Conservation (phyloP, 2,329 filamentous ascomycete genomes). For the Rutstroemia sp. region DNA sequence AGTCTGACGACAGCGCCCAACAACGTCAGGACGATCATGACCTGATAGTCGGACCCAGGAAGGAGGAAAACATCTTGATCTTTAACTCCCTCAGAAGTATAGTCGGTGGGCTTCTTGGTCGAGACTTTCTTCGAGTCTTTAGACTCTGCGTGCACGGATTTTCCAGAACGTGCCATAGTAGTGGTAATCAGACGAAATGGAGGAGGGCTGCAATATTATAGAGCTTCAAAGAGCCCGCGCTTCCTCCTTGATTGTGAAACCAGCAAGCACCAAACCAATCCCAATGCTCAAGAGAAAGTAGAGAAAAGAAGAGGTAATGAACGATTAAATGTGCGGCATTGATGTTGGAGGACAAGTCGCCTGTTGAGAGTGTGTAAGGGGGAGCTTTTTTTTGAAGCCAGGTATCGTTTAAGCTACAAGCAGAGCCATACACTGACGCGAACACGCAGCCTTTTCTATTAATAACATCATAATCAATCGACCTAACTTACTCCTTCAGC, state of each 20-base stretch:
- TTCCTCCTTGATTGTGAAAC: conserved; percentile 15
- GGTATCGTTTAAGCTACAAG: not conserved
- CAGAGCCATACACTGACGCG: not conserved
- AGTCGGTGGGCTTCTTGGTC: conserved; percentile 40
- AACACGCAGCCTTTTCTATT: conserved; percentile 7
- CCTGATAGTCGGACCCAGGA: conserved; percentile 73
- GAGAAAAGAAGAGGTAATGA: conserved; percentile 20
- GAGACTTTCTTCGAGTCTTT: conserved; percentile 14
- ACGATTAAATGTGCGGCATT: conserved; percentile 24
- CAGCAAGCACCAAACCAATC: conserved; percentile 9
- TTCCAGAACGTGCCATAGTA: conserved; percentile 22
- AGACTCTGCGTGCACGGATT: conserved; percentile 14
- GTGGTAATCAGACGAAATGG: conserved; percentile 10
- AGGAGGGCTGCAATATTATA: conserved; percentile 14
- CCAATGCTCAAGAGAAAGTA: conserved; percentile 21
- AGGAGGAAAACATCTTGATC: conserved; percentile 92
- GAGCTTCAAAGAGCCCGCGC: conserved; percentile 17
- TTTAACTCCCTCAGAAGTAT: conserved; percentile 70
- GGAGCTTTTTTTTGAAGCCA: conserved; percentile 7
- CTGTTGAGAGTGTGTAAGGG: conserved; percentile 8
- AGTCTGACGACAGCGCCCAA: conserved; percentile 74
- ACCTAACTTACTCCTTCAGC: conserved; percentile 1
- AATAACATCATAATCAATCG: conserved; percentile 6
- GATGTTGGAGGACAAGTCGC: conserved; percentile 18
- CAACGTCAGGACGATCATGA: conserved; percentile 65